A percentile compares a stretch with the other conserved stretches of the same genome.
Evolutionary conservation across 768 basidiomycete genomes (phyloP).

Genomic region (Collybiopsis luxurians): DNA sequence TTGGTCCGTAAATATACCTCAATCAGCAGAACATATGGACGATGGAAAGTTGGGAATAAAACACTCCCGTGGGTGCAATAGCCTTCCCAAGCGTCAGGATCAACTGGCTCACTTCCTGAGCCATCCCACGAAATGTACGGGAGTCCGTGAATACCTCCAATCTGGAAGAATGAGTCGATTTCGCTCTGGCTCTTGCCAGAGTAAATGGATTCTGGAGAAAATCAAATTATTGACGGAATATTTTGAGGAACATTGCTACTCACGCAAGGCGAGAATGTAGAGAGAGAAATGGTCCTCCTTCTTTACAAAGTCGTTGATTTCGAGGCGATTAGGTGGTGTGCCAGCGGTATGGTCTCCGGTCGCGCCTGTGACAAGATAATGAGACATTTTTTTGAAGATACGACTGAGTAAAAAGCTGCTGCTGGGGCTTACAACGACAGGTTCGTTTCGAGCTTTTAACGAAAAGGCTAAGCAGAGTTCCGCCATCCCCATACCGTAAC

Average conservation of each 20-base stretch:
- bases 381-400: slow-evolving; percentile 15
- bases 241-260: slow-evolving; percentile 12
- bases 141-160: slow-evolving; percentile 52
- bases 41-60: slow-evolving; percentile 56
- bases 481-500: too few relatives aligned
- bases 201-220: slow-evolving; percentile 26
- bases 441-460: slow-evolving; percentile 3
- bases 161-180: slow-evolving; percentile 38
- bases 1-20: slow-evolving; percentile 33
- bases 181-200: slow-evolving; percentile 23
- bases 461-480: not conserved
- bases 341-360: slow-evolving; percentile 11
- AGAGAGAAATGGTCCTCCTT: slow-evolving; percentile 45
- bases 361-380: slow-evolving; percentile 16
- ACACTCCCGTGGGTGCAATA: slow-evolving; percentile 56
- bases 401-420: too few relatives aligned
- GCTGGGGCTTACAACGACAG: too few relatives aligned
- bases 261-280: slow-evolving; percentile 49
- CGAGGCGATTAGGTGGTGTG: slow-evolving; percentile 34
- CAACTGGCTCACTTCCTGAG: slow-evolving; percentile 25
- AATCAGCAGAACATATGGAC: slow-evolving; percentile 48
- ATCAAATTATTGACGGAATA: not conserved
- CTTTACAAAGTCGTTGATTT: slow-evolving; percentile 42
- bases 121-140: slow-evolving; percentile 46
- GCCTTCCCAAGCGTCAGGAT: slow-evolving; percentile 32